These are phyloP conservation scores for Brassica balearica DNA, from an alignment of 441 rosid genomes.

Conservation along the genomic window DNA sequence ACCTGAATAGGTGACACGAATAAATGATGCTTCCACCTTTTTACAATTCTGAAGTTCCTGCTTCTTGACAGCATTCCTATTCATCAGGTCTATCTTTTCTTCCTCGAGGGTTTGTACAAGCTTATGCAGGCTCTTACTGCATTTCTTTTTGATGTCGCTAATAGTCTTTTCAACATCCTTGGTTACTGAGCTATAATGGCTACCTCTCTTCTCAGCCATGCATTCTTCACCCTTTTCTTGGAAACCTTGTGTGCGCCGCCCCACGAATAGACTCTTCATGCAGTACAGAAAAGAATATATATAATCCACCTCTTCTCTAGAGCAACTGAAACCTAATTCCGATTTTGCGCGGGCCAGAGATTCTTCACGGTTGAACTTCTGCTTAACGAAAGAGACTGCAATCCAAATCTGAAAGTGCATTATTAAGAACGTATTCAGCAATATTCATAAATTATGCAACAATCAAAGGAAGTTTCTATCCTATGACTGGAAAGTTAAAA, in stretches of 20 bases:
- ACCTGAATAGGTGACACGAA: conserved; percentile 50
- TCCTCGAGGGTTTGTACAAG: conserved; percentile 10
- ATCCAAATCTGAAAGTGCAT: conserved; percentile 49
- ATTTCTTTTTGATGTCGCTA: conserved; percentile 59
- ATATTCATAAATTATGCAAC: conserved; percentile 20
- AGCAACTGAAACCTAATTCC: conserved; percentile 70
- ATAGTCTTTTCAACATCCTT: conserved; percentile 58
- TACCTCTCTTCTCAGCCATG: conserved; percentile 46
- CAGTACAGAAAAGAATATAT: conserved; percentile 61
- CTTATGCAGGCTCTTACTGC: conserved; percentile 18
- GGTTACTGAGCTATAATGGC: conserved; percentile 40
- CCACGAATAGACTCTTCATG: conserved; percentile 67
- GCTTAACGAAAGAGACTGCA: conserved; percentile 74
- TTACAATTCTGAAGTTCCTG: conserved; percentile 49
- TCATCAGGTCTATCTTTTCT: conserved; percentile 9
- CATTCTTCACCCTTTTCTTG: conserved; percentile 46
- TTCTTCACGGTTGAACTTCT: conserved; percentile 66
- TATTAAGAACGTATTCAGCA: conserved; percentile 18
- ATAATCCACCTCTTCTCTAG: conserved; percentile 64
- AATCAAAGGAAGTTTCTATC: conserved; percentile 12
- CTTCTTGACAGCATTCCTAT: conserved; percentile 15
- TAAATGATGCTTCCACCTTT: conserved; percentile 57
- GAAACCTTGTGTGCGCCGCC: conserved; percentile 41
- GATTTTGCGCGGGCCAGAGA: conserved; percentile 72
- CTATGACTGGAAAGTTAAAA: conserved; percentile 18